phyloP scores from a whole-genome alignment of 2,329 filamentous ascomycete species.

The Geosmithia putterillii region DNA sequence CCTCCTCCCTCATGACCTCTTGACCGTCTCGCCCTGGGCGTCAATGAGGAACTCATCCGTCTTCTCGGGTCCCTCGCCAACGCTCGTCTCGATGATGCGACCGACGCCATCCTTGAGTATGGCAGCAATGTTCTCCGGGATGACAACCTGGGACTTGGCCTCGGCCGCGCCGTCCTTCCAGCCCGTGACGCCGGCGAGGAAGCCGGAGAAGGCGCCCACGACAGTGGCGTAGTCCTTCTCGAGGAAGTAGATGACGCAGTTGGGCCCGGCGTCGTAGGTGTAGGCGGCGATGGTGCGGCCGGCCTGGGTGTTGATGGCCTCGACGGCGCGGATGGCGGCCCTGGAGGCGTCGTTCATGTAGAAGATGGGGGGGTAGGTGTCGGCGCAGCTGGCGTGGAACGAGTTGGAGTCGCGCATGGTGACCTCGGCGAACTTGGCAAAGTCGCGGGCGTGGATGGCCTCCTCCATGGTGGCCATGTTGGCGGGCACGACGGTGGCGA shows the following conservation, averaged over 20 bases:
- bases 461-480: slow-evolving; percentile 79
- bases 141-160: slow-evolving; percentile 38
- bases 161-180: slow-evolving; percentile 53
- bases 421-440: slow-evolving; percentile 73
- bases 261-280: slow-evolving; percentile 94
- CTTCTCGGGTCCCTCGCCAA: slow-evolving; percentile 78
- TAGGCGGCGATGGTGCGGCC: slow-evolving; percentile 80
- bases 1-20: slow-evolving; percentile 9
- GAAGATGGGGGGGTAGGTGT: slow-evolving; percentile 95
- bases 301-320: slow-evolving; percentile 72
- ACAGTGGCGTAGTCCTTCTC: slow-evolving; percentile 64
- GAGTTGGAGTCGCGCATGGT: slow-evolving; percentile 97
- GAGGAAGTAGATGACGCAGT: slow-evolving; percentile 92
- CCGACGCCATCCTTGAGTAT: slow-evolving; percentile 69
- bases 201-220: slow-evolving; percentile 63
- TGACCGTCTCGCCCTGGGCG: slow-evolving; percentile 44
- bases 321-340: slow-evolving; percentile 77
- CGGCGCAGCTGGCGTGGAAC: slow-evolving; percentile 90
- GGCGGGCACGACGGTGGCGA: slow-evolving; percentile 63
- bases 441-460: slow-evolving; percentile 68
- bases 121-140: slow-evolving; percentile 53
- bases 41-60: slow-evolving; percentile 66
- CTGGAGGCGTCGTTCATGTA: slow-evolving; percentile 93
- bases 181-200: slow-evolving; percentile 51
- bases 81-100: slow-evolving; percentile 80